Percentiles rank a stretch among this genome's conserved stretches.
Evolutionary conservation across 495 filamentous ascomycete genomes (phyloP).

Genomic region (Trichodelitschia bisporula): DNA sequence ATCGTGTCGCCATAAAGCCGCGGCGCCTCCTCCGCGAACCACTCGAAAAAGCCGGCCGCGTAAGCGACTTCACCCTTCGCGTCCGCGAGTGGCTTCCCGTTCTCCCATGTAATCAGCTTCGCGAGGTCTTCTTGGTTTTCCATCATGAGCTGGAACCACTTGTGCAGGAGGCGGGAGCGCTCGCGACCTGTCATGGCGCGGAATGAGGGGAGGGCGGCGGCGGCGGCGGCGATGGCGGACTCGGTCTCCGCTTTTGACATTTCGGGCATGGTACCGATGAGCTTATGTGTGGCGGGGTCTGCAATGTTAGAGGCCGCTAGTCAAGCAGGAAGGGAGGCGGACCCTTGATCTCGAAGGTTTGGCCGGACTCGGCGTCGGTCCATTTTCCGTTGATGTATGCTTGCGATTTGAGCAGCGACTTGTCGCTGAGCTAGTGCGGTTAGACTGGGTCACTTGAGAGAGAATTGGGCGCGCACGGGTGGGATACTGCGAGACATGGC

Average conservation of each 20-base stretch:
- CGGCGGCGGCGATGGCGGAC: conserved; percentile 52
- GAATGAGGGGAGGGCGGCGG: conserved; percentile 51
- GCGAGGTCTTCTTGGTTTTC: conserved; percentile 77
- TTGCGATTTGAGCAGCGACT: conserved; percentile 17
- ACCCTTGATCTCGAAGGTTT: conserved; percentile 21
- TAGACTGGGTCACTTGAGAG: too few species aligned
- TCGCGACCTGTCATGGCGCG: conserved; percentile 46
- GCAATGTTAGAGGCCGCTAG: too few species aligned
- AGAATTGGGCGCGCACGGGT: too few species aligned
- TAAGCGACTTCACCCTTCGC: conserved; percentile 49
- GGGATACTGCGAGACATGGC: too few species aligned
- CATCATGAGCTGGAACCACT: conserved; percentile 76
- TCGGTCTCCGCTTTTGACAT: conserved; percentile 51
- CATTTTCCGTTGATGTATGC: conserved; percentile 20
- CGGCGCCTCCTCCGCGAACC: conserved; percentile 56
- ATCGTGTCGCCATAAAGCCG: conserved; percentile 52
- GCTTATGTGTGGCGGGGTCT: conserved; percentile 60
- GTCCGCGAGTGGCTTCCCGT: conserved; percentile 48
- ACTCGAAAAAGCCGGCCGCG: conserved; percentile 51
- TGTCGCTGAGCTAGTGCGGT: conserved; percentile 14
- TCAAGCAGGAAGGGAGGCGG: conserved; percentile 1
- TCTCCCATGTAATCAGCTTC: conserved; percentile 68
- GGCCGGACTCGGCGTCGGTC: conserved; percentile 18
- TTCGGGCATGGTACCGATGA: conserved; percentile 68
- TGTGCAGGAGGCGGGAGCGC: conserved; percentile 49